phyloP scores from a whole-genome alignment of 176 grass and related monocot species.

The Musa itinerans region DNA sequence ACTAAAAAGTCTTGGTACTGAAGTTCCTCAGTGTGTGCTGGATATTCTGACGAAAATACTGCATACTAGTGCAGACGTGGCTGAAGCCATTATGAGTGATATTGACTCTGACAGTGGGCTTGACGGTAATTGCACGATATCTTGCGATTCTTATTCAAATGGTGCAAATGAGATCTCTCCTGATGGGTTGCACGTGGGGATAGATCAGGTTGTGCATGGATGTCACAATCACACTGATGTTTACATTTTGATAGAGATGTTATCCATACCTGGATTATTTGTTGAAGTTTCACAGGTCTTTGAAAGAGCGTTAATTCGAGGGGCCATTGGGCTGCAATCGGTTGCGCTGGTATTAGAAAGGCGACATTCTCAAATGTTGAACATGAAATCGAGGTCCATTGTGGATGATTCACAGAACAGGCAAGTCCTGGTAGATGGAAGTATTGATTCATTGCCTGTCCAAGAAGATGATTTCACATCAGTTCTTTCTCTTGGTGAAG shows the following conservation, averaged over 20 bases:
- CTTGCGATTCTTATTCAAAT: slow-evolving; percentile 32
- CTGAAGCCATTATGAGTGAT: slow-evolving; percentile 73
- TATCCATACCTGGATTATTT: slow-evolving; percentile 67
- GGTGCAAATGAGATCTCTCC: slow-evolving; percentile 38
- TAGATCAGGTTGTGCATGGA: slow-evolving; percentile 53
- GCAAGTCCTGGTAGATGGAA: slow-evolving; percentile 48
- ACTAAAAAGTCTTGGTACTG: slow-evolving; percentile 60
- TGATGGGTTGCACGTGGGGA: slow-evolving; percentile 57
- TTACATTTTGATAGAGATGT: slow-evolving; percentile 83
- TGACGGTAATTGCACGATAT: slow-evolving; percentile 33
- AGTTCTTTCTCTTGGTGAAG: slow-evolving; percentile 80
- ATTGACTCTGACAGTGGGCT: slow-evolving; percentile 61
- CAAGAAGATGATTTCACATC: slow-evolving; percentile 86
- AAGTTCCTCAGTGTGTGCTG: slow-evolving; percentile 71
- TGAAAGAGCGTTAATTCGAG: slow-evolving; percentile 55
- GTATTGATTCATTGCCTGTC: slow-evolving; percentile 34
- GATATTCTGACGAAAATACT: slow-evolving; percentile 65
- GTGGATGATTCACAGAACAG: slow-evolving; percentile 58
- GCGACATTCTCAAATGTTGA: slow-evolving; percentile 52
- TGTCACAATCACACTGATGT: slow-evolving; percentile 64
- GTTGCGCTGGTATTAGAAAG: slow-evolving; percentile 81
- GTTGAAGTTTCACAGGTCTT: slow-evolving; percentile 64
- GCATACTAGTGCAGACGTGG: slow-evolving; percentile 60
- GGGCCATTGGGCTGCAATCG: slow-evolving; percentile 55
- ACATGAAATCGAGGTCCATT: slow-evolving; percentile 35